A percentile compares a stretch with the other conserved stretches of the same genome.
These are phyloP conservation scores for Pleurotus platypus DNA, from an alignment of 768 basidiomycete species.

Conservation along the genomic window DNA sequence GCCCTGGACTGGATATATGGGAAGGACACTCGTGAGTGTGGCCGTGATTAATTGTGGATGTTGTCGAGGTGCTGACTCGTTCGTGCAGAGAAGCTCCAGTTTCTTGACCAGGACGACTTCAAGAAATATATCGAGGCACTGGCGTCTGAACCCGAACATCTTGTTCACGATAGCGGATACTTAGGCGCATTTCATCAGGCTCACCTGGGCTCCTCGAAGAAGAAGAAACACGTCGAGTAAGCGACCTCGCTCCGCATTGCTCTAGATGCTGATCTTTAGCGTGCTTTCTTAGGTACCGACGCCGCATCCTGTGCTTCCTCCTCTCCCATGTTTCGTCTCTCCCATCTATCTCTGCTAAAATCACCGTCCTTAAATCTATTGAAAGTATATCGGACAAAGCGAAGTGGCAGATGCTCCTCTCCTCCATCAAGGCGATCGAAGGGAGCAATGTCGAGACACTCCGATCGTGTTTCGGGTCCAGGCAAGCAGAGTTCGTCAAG, in stretches of 20 bases:
- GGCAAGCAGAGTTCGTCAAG: slow-evolving; percentile 31
- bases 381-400: slow-evolving; percentile 43
- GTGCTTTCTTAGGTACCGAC: slow-evolving; percentile 52
- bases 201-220: slow-evolving; percentile 48
- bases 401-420: slow-evolving; percentile 52
- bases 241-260: slow-evolving; percentile 17
- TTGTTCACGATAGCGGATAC: slow-evolving; percentile 57
- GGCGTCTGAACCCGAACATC: slow-evolving; percentile 46
- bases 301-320: slow-evolving; percentile 69
- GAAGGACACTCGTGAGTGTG: slow-evolving; percentile 44
- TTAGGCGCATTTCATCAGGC: slow-evolving; percentile 58
- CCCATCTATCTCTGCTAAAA: slow-evolving; percentile 40
- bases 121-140: slow-evolving; percentile 55
- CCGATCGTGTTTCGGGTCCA: not conserved
- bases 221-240: slow-evolving; percentile 51
- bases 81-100: slow-evolving; percentile 51
- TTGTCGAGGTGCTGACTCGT: not conserved
- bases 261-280: not conserved
- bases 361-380: slow-evolving; percentile 47
- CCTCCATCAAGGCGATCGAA: slow-evolving; percentile 45
- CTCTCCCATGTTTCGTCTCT: slow-evolving; percentile 75
- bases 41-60: too few species aligned
- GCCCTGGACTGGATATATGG: slow-evolving; percentile 76
- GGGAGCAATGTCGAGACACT: slow-evolving; percentile 10
- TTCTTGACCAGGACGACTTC: slow-evolving; percentile 63